Base-by-base conservation (phyloP, 805 yeast genomes). In the Suhomyces tanzawaensis region DNA sequence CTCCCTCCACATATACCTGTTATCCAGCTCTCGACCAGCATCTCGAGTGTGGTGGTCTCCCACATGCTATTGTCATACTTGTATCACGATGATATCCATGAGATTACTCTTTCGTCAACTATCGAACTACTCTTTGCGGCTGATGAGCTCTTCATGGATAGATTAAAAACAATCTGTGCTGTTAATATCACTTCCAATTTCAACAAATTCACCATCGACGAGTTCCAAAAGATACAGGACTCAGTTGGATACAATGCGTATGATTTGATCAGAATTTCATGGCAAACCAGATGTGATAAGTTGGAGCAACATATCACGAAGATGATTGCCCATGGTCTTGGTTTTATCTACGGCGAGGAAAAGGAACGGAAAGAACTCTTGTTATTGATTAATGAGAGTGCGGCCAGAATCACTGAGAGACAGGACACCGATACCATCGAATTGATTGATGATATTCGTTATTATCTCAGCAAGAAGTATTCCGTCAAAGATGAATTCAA, bases 391-490 rank as follows among this genome's bases (percentile, higher is more conserved):
- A 48, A 44, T 35, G 70, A 67, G 45, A 69, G 77, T 52, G 82
- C 91, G 0, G 45, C 51, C 12, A 62, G 86, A 48, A 83, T 85
- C 34, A 51, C 71, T 15, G 59, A 55, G 12, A 71, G 93, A 52
- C 80, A 85, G 47, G 86, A 79, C 42, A 81, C 85, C 0, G 95
- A 85, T 60, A 82, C 91, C 1, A 82, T 85, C 52, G 95, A 85
- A 50, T 63, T 85, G 47, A 67, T 85, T 19, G 95, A 85, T 58
- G 95, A 85, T 60, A 80, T 85, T 8, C 66, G 89, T 45, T 85
- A 72, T 56, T 82, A 79, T 46, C 57, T 85, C 32, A 51, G 64
- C 9, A 66, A 71, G 49, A 64, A 62, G 47, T 58, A 66, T 38
- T 54, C 55, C 1, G 58, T 63, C 5, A 43, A 45, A 37, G 61